Evolutionary conservation across 768 basidiomycete species (phyloP), one percentile per base, ranked within the genome.

Genomic region (Collybia sordida): DNA sequence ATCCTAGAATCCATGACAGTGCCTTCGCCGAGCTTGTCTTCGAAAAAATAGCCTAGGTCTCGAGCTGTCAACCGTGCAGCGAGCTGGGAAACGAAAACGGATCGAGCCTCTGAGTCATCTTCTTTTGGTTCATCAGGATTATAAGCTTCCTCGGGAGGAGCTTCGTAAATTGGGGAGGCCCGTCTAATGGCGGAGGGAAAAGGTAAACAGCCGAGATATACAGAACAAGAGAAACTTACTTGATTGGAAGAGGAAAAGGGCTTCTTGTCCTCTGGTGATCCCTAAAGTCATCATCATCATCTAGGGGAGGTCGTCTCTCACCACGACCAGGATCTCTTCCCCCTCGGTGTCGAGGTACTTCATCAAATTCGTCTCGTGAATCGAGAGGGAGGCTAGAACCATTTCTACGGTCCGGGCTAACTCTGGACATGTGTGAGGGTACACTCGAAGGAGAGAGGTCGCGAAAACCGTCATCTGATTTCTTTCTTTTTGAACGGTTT

Each of bases 31-130:
- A 98, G 78, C 66, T 95, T 92, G 65, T 96, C 90, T 76, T 98
- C 96, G 64, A 99, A 98, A 77, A 99, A 99, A 72, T 94, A 91
- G 57, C 95, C 95, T 71, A 99, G 77, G 75, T 99, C 97, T 66
- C 93, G 85, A 60, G 95, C 93, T 51, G 95, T 98, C 66, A 98
- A 83, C 64, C 93, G 88, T 54, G 94, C 93, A 61, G 97, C 93
- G 66, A 99, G 86, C 73, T 98, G 97, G 61, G 95, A 96, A 65
- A 97, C 93, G 72, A 98, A 98, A 59, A 98, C 93, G 61, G 97
- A 98, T 69, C 97, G 89, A 64, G 92, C 88, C 83, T 98, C 97
- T 49, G 93, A 94, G 64, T 98, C 96, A 65, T 98, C 93, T 69
- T 94, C 92, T 61, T 88, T 88, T 6, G 88, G 87, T 56, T 98